A percentile compares a stretch with the other conserved stretches of the same genome.
Evolutionary conservation across 495 filamentous ascomycete genomes (phyloP).

Genomic region (Annulohypoxylon nitens): DNA sequence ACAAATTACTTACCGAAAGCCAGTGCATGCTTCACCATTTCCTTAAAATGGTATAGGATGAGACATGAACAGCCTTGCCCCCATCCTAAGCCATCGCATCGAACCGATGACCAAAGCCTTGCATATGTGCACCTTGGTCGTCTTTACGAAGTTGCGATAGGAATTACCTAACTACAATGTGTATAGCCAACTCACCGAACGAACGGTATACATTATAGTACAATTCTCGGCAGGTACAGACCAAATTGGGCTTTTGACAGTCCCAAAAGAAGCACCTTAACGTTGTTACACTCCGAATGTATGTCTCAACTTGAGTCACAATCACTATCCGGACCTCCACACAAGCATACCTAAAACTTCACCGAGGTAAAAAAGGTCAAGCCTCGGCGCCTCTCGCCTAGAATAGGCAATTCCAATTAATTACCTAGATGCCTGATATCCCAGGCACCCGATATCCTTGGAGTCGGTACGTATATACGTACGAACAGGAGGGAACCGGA

Average conservation of each 20-base stretch:
- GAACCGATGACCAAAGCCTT: neutral
- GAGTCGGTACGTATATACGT: neutral
- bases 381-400: neutral
- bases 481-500: neutral
- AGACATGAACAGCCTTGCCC: conserved; percentile 6
- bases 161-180: neutral
- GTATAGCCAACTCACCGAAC: neutral
- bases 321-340: neutral
- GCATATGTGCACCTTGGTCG: neutral
- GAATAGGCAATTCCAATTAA: neutral
- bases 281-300: conserved; percentile 11
- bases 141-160: neutral
- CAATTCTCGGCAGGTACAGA: neutral
- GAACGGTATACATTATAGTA: neutral
- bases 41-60: neutral
- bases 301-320: conserved; percentile 5
- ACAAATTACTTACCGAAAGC: neutral
- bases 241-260: neutral
- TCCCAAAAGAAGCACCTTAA: neutral
- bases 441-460: neutral
- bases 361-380: neutral
- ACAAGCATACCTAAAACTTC: neutral
- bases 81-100: neutral
- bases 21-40: neutral
- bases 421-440: neutral